phyloP scores from a whole-genome alignment of 805 yeast genomes.

The Blastobotrys terrestris region DNA sequence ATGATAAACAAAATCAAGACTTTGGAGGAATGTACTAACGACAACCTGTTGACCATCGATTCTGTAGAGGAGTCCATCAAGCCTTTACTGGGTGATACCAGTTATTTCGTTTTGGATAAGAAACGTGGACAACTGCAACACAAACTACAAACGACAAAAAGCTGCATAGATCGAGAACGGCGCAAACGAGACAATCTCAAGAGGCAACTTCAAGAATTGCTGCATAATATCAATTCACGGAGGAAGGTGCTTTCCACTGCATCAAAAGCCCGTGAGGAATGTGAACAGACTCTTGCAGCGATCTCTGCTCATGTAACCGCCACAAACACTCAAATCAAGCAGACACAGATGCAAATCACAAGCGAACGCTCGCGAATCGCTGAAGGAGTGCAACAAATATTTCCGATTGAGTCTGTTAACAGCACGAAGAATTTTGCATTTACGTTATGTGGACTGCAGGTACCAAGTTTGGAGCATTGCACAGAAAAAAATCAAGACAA shows the following conservation, averaged over 20 bases:
- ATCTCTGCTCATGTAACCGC: background rate
- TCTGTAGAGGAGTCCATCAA: constrained; percentile 17
- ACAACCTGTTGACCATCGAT: constrained; percentile 21
- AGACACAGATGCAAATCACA: background rate
- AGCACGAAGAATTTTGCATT: constrained; percentile 20
- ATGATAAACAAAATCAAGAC: constrained; percentile 26
- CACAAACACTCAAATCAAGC: background rate
- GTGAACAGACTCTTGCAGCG: background rate
- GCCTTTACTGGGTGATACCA: constrained; percentile 9
- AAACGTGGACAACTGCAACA: constrained; percentile 8
- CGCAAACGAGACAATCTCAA: constrained; percentile 4
- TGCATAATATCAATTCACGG: constrained; percentile 8
- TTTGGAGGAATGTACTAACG: constrained; percentile 26
- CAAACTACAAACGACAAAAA: background rate
- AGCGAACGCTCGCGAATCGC: constrained; percentile 27
- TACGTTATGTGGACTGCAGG: constrained; percentile 31
- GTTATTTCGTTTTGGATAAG: constrained; percentile 1
- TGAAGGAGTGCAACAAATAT: constrained; percentile 19
- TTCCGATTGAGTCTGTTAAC: constrained; percentile 16
- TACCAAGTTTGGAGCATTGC: constrained; percentile 26
- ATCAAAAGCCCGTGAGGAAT: background rate
- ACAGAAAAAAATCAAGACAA: constrained; percentile 33
- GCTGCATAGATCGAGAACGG: constrained; percentile 3
- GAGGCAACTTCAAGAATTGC: constrained; percentile 11
- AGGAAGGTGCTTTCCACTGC: constrained; percentile 5